Evolutionary conservation across 2,329 filamentous ascomycete species (phyloP), one percentile per base, ranked within the genome.

Genomic region (Fulvia fulva): DNA sequence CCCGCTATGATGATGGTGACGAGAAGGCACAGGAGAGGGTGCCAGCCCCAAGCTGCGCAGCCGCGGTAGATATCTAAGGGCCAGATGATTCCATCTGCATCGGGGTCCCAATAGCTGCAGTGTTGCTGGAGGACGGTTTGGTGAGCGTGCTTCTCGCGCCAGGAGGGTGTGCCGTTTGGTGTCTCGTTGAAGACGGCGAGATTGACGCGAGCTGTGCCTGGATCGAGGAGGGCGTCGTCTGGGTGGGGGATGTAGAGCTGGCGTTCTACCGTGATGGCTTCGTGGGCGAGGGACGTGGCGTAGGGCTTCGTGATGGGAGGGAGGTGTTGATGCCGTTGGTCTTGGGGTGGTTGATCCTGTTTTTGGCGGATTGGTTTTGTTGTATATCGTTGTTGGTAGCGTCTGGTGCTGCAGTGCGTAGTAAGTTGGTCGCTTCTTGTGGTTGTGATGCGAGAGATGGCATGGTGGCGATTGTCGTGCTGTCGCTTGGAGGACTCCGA

Each of bases 101-200:
- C 80, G 9, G 70, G 64, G 67, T 83, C 81, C 63, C 80, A 84
- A 73, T 80, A 83, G 22, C 72, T 71, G 63, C 76, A 75, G 67
- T 83, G 81, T 63, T 83, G 81, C 65, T 82, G 79, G 2, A 83
- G 73, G 12, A 82, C 76, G 3, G 74, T 74, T 63, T 78, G 70
- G 54, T 78, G 68, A 0, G 71, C 59, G 61, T 80, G 74, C 0
- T 70, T 64, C 22, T 64, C 58, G 2, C 74, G 69, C 54, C 71
- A 65, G n/a, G 73, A 63, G 0, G 68, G 70, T 0, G 77, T 80
- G 34, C 78, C 78, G 56, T 78, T 59, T 1, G 78, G 78, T 11
- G 63, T 59, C 54, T 76, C 71, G 6, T 67, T 59, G 8, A 75
- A 73, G 2, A 75, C 70, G 19, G 77, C 77, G 50, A 75, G 57